Conservation (phyloP, 2,329 filamentous ascomycete species). For the Fusarium domesticum region DNA sequence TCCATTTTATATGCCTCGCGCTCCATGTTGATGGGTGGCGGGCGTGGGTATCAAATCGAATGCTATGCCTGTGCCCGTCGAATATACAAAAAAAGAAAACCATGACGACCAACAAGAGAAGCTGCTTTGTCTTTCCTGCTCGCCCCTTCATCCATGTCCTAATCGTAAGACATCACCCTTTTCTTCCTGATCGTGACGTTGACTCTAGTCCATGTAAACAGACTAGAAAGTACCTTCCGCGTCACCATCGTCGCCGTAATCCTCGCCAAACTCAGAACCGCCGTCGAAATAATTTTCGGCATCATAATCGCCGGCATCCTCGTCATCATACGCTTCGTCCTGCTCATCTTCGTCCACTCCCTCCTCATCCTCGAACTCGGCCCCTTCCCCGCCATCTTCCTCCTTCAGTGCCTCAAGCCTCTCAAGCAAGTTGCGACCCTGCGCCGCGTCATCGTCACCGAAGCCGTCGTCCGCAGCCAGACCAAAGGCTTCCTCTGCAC, state of each 20-base stretch:
- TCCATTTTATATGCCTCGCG: constrained; percentile 12
- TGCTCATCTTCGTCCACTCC: constrained; percentile 45
- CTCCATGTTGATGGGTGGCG: constrained; percentile 4
- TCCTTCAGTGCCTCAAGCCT: constrained; percentile 46
- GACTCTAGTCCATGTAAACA: neutral
- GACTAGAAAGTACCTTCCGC: constrained; percentile 42
- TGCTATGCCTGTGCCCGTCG: constrained; percentile 6
- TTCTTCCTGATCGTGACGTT: neutral
- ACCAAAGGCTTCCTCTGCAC: constrained; percentile 51
- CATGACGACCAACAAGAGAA: neutral
- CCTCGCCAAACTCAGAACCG: constrained; percentile 53
- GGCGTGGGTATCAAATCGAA: constrained; percentile 30
- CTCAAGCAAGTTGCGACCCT: constrained; percentile 41
- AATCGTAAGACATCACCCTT: no score
- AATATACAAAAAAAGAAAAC: constrained; percentile 18
- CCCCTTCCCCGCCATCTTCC: constrained; percentile 49
- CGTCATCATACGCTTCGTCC: constrained; percentile 53
- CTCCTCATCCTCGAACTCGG: constrained; percentile 51
- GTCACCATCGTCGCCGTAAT: constrained; percentile 51
- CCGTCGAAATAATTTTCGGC: constrained; percentile 61
- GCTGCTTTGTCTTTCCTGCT: neutral
- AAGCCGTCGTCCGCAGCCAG: constrained; percentile 28
- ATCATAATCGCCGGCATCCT: constrained; percentile 59
- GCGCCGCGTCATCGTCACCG: constrained; percentile 23
- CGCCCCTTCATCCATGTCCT: neutral